Percentiles rank a stretch among this genome's conserved stretches.
Evolutionary conservation across 805 yeast genomes (phyloP).

Genomic region (Starmerella stigmatis): DNA sequence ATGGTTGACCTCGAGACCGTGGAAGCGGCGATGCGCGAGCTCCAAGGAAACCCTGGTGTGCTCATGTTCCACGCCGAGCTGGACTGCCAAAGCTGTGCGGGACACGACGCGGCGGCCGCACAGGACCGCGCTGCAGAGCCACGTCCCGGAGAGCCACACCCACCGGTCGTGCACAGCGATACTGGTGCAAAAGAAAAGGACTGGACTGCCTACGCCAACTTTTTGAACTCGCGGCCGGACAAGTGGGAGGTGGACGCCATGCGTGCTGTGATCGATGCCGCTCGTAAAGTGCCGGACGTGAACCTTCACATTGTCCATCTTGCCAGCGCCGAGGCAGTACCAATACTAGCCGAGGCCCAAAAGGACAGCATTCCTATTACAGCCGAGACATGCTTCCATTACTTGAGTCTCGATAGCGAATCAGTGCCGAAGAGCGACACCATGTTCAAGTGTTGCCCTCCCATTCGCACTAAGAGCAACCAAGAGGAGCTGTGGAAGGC

Average conservation of each 20-base stretch:
- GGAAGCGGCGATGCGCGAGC: constrained; percentile 49
- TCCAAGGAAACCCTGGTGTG: constrained; percentile 54
- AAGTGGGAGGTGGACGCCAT: constrained; percentile 78
- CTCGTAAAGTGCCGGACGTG: constrained; percentile 34
- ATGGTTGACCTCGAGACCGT: constrained; percentile 58
- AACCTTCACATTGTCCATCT: constrained; percentile 78
- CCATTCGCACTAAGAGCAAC: constrained; percentile 68
- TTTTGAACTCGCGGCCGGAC: constrained; percentile 84
- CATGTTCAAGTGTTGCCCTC: constrained; percentile 90
- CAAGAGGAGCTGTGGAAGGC: constrained; percentile 71
- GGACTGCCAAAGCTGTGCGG: constrained; percentile 33
- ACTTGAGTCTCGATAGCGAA: constrained; percentile 67
- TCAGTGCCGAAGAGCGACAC: constrained; percentile 66
- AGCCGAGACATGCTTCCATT: constrained; percentile 93
- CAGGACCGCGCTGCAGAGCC: neutral
- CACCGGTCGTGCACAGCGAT: constrained; percentile 8
- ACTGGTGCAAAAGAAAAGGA: neutral
- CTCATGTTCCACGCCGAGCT: constrained; percentile 93
- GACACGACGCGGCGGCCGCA: neutral
- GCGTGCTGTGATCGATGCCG: constrained; percentile 53
- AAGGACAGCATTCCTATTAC: constrained; percentile 38
- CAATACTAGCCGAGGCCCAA: constrained; percentile 57
- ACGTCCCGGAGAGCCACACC: constrained; percentile 12
- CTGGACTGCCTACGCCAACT: constrained; percentile 50
- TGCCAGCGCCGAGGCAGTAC: constrained; percentile 74